Base-by-base conservation (phyloP, 805 yeast genomes). In the Kuraishia piskuri region DNA sequence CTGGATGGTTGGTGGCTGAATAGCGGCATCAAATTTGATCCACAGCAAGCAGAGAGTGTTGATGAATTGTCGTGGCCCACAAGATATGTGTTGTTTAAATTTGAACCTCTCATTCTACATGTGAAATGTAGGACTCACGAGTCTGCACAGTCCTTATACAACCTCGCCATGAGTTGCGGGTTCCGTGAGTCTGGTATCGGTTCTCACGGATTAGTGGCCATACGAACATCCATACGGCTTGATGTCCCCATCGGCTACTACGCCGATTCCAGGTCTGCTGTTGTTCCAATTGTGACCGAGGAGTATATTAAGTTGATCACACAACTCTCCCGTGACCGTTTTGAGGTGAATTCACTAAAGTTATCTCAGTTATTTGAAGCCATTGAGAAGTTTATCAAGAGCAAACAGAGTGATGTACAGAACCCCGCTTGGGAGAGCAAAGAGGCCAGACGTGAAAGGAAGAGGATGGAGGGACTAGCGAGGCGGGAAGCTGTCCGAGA, bases 171-270 rank as follows among this genome's bases (percentile, higher is more conserved):
- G 88, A 76, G 78, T 1, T 85, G 94, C 68, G 96, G 96, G 2
- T 90, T 86, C 62, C 75, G 96, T 61, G 96, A 90, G 66, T 78
- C 88, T 26, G 96, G 96, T 0, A 88, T 90, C 49, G 95, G 95
- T 7, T 75, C 83, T 26, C 88, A 89, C 60, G 79, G 82, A 59
- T 73, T 85, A 12, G 95, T 90, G 6, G 96, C 90, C 0, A 78
- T 90, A 20, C 73, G 96, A 57, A 86, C 82, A 1, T 82, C 89
- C 3, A 82, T 90, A 54, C 80, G 80, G 56, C 65, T 90, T 22
- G 96, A 90, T 63, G 74, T 84, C 0, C 96, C 96, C 0, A 78
- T 89, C 31, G 96, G 91, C 0, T 79, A 68, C 59, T 65, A 76
- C 12, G 63, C 68, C 21, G 70, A 68, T 3, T 60, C 55, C 1